Evolutionary conservation across 1,139 yeast species (phyloP), one percentile per base, ranked within the genome.

Genomic region (Saccharomycopsis crataegensis): DNA sequence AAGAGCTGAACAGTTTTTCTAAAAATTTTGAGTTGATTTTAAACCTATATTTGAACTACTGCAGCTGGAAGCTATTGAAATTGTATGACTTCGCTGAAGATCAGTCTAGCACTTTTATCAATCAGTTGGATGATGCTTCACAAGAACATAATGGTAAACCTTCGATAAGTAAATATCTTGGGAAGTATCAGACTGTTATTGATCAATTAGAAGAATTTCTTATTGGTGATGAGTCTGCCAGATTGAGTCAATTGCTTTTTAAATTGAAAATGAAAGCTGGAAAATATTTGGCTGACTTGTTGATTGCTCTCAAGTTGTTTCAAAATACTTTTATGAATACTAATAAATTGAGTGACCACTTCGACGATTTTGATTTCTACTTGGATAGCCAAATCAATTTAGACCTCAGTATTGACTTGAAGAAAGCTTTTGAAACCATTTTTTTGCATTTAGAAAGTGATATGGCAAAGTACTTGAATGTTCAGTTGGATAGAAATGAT

Each of bases 401-500:
- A 17, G 44, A 36, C 12, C n/a, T 50, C 16, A n/a, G 17, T 28
- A 17, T 9, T n/a, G 50, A 47, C 5, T 31, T 48, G 11, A 9
- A 28, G 22, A 17, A 43, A 8, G n/a, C 46, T 12, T 45, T 54
- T 6, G 44, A 40, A 41, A 33, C 14, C 14, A 45, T 49, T 11
- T 57, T 36, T 41, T 52, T 57, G 36, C 44, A 55, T 44, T 40
- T 55, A 17, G 59, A 57, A 44, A 40, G 49, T 8, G 50, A 57
- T 34, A 43, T 57, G 34, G 59, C 56, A 5, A 42, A 32, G 12
- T n/a, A 52, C 9, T 28, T 55, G 37, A 68, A 66, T 0, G 62
- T 74, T 3, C 71, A 73, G 11, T 65, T 84, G 53, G 85, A 80
- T 40, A 73, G 87, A 61, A 70, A 68, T 31, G 81, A 74, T 43